Evolutionary conservation across 805 yeast genomes (phyloP).

Genomic region (Zygoascus tannicola): DNA sequence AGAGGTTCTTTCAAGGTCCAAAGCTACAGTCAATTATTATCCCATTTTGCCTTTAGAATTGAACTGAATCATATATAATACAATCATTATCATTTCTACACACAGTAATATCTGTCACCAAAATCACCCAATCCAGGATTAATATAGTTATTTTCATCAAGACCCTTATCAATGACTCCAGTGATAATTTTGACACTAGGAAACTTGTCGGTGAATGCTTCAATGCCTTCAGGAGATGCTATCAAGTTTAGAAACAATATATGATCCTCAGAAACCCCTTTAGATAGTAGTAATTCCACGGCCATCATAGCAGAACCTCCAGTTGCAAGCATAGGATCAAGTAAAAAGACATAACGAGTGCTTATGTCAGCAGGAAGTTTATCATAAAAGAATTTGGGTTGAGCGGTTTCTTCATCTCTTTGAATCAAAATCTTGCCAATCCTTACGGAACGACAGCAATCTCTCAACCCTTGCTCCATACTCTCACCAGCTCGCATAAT

Average conservation of each 20-base stretch:
- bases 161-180: constrained; percentile 82
- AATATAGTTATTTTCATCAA: constrained; percentile 77
- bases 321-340: constrained; percentile 98
- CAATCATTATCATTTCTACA: constrained; percentile 42
- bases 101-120: constrained; percentile 95
- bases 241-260: constrained; percentile 84
- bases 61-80: no score
- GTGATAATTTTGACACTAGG: constrained; percentile 86
- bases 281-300: constrained; percentile 72
- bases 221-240: constrained; percentile 92
- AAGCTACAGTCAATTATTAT: constrained; percentile 10
- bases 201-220: constrained; percentile 62
- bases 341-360: constrained; percentile 76
- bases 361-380: constrained; percentile 89
- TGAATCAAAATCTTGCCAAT: constrained; percentile 95
- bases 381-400: constrained; percentile 84
- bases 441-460: constrained; percentile 92
- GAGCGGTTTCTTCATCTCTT: constrained; percentile 95
- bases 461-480: constrained; percentile 97
- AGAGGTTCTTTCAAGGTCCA: neutral
- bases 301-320: constrained; percentile 99
- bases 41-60: constrained; percentile 14
- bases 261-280: constrained; percentile 83
- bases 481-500: constrained; percentile 98
- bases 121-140: constrained; percentile 96